A percentile compares a stretch with the other conserved stretches of the same genome.
These are phyloP conservation scores for Pythium dissotocum DNA, from an alignment of 352 stramenopile species.

Conservation along the genomic window DNA sequence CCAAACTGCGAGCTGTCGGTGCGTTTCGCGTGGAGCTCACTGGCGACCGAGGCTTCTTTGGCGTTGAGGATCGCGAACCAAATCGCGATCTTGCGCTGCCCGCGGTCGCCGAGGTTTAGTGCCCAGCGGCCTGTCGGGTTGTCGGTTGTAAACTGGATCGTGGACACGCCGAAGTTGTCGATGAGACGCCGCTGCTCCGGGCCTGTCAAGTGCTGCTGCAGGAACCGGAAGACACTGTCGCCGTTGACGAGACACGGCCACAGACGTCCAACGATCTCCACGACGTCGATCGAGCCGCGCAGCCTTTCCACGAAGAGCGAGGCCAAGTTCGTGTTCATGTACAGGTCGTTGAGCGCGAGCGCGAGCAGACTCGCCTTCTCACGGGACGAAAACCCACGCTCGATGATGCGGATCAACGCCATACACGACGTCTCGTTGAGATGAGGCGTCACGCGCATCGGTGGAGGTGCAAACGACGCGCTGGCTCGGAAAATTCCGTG, in stretches of 20 bases:
- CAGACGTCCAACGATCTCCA: conserved; percentile 58
- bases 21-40: conserved; percentile 43
- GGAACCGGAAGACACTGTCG: conserved; percentile 46
- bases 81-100: conserved; percentile 63
- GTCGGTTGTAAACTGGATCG: conserved; percentile 58
- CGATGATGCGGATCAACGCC: conserved; percentile 47
- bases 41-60: conserved; percentile 30
- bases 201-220: conserved; percentile 43
- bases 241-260: conserved; percentile 62
- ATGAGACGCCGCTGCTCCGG: conserved; percentile 59
- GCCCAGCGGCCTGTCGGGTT: conserved; percentile 67
- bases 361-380: conserved; percentile 51
- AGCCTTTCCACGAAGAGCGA: conserved; percentile 46
- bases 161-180: conserved; percentile 41
- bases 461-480: conserved; percentile 48
- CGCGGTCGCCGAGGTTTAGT: conserved; percentile 48
- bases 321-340: conserved; percentile 43
- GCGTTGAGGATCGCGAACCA: conserved; percentile 72
- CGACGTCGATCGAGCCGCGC: conserved; percentile 35
- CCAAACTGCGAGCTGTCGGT: conserved; percentile 65
- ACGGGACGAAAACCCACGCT: conserved; percentile 50
- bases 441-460: conserved; percentile 29
- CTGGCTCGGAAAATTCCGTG: conserved; percentile 39
- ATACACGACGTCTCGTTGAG: conserved; percentile 37
- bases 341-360: conserved; percentile 53